Conservation (phyloP, 176 grass and related monocot species). For the Bolboschoenus planiculmis region DNA sequence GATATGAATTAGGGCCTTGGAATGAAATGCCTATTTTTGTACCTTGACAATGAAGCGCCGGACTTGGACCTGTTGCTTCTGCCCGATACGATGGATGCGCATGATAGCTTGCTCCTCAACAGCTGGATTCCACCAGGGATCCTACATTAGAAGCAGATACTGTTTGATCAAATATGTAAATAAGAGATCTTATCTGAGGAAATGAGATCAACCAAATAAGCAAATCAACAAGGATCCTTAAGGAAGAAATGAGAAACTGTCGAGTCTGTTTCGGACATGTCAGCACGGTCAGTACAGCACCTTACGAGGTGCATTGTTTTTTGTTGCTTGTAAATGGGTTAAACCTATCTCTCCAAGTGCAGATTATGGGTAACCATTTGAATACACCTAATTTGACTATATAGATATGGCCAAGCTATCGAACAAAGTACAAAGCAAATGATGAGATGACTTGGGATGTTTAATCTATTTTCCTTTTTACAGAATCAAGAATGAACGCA, state of each 20-base stretch:
- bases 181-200: background rate
- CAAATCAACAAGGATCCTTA: background rate
- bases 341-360: background rate
- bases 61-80: conserved; percentile 61
- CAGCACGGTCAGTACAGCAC: background rate
- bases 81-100: conserved; percentile 88
- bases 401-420: too few relatives aligned
- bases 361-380: background rate
- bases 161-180: background rate
- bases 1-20: background rate
- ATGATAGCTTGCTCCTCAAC: conserved; percentile 98
- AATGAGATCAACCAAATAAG: background rate
- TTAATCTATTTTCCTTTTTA: background rate
- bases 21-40: background rate
- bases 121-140: conserved; percentile 98
- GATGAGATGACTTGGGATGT: background rate
- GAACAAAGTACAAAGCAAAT: background rate
- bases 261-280: background rate
- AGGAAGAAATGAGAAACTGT: background rate
- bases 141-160: conserved; percentile 32
- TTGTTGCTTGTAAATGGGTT: background rate
- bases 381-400: background rate
- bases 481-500: background rate
- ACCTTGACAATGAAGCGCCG: conserved; percentile 90
- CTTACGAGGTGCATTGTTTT: background rate